Percentiles rank a stretch among this genome's conserved stretches.
phyloP scores from a whole-genome alignment of 169 alveolate genomes.

The Neospora caninum region DNA sequence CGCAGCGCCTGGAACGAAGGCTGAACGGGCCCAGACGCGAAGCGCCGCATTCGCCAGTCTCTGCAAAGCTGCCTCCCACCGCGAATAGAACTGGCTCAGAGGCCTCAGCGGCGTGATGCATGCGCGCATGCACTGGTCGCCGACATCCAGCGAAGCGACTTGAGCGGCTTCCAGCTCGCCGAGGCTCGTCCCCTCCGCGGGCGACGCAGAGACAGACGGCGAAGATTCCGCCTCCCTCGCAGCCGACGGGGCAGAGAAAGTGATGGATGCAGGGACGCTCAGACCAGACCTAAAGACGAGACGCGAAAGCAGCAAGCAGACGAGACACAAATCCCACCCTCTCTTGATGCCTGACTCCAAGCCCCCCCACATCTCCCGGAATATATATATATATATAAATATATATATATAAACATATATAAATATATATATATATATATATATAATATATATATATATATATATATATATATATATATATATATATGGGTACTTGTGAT shows the following conservation, averaged over 20 bases:
- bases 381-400: neutral
- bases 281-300: neutral
- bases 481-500: neutral
- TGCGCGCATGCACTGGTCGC: too few relatives aligned
- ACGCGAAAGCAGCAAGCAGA: neutral
- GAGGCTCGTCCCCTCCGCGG: too few relatives aligned
- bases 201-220: neutral
- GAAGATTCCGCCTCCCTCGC: neutral
- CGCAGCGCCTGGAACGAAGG: neutral
- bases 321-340: neutral
- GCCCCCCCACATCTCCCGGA: too few relatives aligned
- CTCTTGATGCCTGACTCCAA: neutral
- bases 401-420: neutral
- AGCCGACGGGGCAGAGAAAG: neutral
- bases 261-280: neutral
- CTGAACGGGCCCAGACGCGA: neutral
- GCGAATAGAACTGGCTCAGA: neutral
- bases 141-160: too few relatives aligned
- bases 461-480: neutral
- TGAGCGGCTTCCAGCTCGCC: too few relatives aligned
- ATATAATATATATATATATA: neutral
- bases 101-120: slow-evolving; percentile 15
- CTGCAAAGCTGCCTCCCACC: neutral
- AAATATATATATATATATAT: neutral
- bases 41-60: neutral